Conservation (phyloP, 2,329 filamentous ascomycete species). For the Biscogniauxia sp. region DNA sequence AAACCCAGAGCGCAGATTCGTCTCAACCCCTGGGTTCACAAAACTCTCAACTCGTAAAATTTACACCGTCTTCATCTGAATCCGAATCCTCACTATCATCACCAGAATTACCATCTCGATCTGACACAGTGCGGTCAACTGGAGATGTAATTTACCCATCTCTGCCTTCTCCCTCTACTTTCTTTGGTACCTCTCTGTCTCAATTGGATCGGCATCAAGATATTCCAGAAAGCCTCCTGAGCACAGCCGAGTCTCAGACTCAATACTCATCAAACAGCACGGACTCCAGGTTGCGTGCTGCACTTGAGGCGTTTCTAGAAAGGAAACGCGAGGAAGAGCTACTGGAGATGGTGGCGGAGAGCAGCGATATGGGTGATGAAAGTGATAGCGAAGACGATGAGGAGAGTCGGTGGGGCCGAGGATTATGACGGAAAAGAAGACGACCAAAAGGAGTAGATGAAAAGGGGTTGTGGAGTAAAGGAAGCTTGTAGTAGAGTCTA, state of each 20-base stretch:
- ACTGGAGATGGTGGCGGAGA: background rate
- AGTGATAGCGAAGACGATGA: background rate
- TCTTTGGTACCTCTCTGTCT: background rate
- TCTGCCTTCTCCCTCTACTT: background rate
- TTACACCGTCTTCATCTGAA: background rate
- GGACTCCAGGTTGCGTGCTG: background rate
- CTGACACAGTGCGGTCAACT: constrained; percentile 3
- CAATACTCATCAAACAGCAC: background rate
- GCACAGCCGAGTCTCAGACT: too few relatives aligned
- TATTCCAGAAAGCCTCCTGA: background rate
- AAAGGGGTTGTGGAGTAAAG: too few relatives aligned
- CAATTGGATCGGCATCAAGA: background rate
- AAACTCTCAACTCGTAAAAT: constrained; percentile 1
- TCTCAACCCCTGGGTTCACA: constrained; percentile 8
- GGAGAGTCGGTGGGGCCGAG: background rate
- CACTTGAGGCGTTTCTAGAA: background rate
- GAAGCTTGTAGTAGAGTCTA: too few relatives aligned
- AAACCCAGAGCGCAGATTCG: constrained; percentile 10
- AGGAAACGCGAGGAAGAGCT: background rate
- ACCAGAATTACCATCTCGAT: background rate
- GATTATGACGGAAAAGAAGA: background rate
- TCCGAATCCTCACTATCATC: background rate
- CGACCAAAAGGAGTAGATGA: background rate
- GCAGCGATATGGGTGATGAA: background rate
- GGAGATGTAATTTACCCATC: background rate